Base-by-base conservation (phyloP, 2,329 filamentous ascomycete genomes). In the Aspergillus unguis region DNA sequence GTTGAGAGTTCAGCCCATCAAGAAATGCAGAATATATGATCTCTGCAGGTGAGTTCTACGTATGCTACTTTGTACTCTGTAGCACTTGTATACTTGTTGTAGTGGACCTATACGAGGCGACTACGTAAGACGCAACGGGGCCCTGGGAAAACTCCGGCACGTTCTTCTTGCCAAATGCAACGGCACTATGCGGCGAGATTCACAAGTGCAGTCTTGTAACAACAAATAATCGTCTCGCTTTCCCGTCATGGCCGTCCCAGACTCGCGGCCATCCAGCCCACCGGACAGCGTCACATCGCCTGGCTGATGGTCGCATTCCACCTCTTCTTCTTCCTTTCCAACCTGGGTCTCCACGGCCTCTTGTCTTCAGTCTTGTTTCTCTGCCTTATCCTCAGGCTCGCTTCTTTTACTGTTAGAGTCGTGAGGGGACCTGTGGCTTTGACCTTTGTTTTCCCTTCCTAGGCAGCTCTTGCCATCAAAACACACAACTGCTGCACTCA, bases 251-350 rank as follows among this genome's bases (percentile, higher is more conserved):
- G 47, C 53, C 48, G 48, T 48, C 23, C 32, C 33, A 38, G 35
- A 25, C 43, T 43, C 48, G 43, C 53, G 44, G 42, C 44, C 50
- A 48, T 53, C 46, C 50, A 47, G 51, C 50, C 54, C 50, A 54
- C 53, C 53, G 45, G 48, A 33, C 61, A 69, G 62, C 64, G 67
- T 70, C 66, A 60, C 65, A 70, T 70, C 63, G 66, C 56, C 62
- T 66, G 60, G 62, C 58, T 62, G 61, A 68, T 65, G 66, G 66
- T 69, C 66, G 62, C 66, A 69, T 68, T 37, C 51, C 41, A 48
- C 54, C 31, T 48, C 55, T 54, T 35, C 33, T 48, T 50, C 41
- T 51, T 53, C 38, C 31, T 32, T 33, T 49, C 8, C 38, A 41
- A 31, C 28, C 28, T 44, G 9, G 33, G 33, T 23, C 52, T 35